Base-by-base conservation (phyloP, 2,329 filamentous ascomycete species). In the Neopestalotiopsis rosae region DNA sequence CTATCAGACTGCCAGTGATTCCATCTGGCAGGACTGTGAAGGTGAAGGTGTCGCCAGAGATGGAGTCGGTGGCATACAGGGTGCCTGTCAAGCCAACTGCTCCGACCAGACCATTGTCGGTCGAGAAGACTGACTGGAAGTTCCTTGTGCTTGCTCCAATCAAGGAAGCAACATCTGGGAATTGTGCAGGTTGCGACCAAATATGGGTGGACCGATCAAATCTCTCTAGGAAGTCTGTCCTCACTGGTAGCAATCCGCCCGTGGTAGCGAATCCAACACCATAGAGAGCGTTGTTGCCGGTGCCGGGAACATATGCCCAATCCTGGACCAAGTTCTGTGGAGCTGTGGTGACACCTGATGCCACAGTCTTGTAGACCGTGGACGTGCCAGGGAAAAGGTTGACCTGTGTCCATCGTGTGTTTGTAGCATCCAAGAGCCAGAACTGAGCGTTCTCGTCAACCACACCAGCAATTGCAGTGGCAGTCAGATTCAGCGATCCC, bases 391-490 rank as follows among this genome's bases (percentile, higher is more conserved):
- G 61, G 9, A 64, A 20, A n/a, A 64, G 20, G 32, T 64, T 20
- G 40, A 64, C 61, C 24, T 64, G 61, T 20, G 61, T 49, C 38
- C 20, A 64, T 10, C n/a, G 20, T 28, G 61, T 52, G 28, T 64
- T 64, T n/a, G 61, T 32, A 9, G 61, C 34, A 20, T 64, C 40
- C 4, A n/a, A 13, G 3, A 64, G 38, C 61, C 61, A 64, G 13
- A 49, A 64, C 13, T 64, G 61, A 12, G 40, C 34, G 61, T 64
- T 64, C 40, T 64, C 61, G 40, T 64, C 61, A 5, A 64, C 24
- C 14, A 49, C 40, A 52, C 61, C 61, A 32, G 40, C 61, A 10
- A 49, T 24, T 20, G 61, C n/a, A 14, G 5, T 49, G 34, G 40
- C 9, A 14, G 38, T 64, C 17, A 64, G 40, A 24, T 38, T 38